Percentiles rank a stretch among this genome's conserved stretches.
These are phyloP conservation scores for Clausena lansium DNA, from an alignment of 345 rosid species.

Conservation along the genomic window DNA sequence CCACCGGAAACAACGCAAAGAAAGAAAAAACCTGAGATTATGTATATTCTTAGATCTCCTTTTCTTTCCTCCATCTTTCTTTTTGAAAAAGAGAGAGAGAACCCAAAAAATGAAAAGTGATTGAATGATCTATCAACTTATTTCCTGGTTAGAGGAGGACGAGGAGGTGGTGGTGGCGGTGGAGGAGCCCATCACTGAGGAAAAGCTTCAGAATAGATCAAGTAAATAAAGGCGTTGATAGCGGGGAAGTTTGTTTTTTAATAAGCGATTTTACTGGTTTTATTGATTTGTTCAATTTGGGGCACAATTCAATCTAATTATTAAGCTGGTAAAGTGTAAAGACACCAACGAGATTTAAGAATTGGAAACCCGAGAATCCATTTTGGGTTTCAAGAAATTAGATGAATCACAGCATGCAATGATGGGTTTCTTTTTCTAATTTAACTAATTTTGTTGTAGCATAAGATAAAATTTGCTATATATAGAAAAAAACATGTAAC, in stretches of 20 bases:
- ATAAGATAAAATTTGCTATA: neutral
- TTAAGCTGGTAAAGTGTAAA: neutral
- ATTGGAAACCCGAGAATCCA: neutral
- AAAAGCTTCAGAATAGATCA: neutral
- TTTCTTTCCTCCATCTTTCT: slow-evolving; percentile 34
- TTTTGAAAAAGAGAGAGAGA: neutral
- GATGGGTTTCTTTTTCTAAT: neutral
- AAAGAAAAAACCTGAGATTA: slow-evolving; percentile 42
- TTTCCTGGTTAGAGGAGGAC: neutral
- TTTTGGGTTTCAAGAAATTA: neutral
- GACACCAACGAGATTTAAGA: neutral
- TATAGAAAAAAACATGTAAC: neutral
- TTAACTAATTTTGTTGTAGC: neutral
- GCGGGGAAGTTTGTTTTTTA: neutral
- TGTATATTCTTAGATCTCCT: slow-evolving; percentile 48
- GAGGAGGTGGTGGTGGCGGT: neutral
- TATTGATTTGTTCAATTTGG: neutral
- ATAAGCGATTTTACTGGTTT: neutral
- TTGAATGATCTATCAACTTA: neutral
- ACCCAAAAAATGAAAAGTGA: neutral
- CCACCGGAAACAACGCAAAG: slow-evolving; percentile 52
- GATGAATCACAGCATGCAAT: too few species aligned
- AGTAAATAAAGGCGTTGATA: neutral
- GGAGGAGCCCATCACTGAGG: slow-evolving; percentile 1
- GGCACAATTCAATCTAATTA: neutral